phyloP scores from a whole-genome alignment of 345 rosid genomes.

The Ricinus communis region DNA sequence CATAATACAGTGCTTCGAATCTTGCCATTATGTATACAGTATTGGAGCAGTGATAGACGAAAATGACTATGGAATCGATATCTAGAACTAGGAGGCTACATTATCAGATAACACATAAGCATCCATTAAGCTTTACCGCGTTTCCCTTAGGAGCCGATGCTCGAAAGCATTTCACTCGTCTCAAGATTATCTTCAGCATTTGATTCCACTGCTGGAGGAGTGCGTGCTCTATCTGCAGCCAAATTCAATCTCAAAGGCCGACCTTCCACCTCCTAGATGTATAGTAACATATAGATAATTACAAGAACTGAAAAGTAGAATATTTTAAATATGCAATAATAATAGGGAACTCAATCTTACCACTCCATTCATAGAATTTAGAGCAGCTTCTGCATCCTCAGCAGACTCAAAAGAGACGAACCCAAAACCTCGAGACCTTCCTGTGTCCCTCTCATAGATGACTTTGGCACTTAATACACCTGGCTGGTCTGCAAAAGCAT shows the following conservation, averaged over 20 bases:
- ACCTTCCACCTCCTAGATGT: slow-evolving; percentile 83
- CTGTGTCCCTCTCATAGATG: slow-evolving; percentile 60
- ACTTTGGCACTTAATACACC: slow-evolving; percentile 85
- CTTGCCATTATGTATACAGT: slow-evolving; percentile 3
- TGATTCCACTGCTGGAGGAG: slow-evolving; percentile 26
- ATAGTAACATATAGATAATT: neutral
- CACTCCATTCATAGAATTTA: slow-evolving; percentile 69
- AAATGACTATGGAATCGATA: neutral
- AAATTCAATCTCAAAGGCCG: slow-evolving; percentile 71
- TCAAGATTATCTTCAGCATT: slow-evolving; percentile 33
- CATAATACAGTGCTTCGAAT: too few relatives aligned
- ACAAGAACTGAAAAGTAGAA: slow-evolving; percentile 1
- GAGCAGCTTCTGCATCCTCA: slow-evolving; percentile 57
- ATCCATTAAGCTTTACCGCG: neutral
- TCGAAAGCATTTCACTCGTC: slow-evolving; percentile 51
- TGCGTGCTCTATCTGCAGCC: slow-evolving; percentile 55
- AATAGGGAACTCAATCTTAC: slow-evolving; percentile 40
- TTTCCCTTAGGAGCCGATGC: slow-evolving; percentile 40
- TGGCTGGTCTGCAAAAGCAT: slow-evolving; percentile 66
- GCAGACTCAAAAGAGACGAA: slow-evolving; percentile 75
- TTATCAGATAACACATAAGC: slow-evolving; percentile 8
- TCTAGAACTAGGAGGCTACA: neutral
- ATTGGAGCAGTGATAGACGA: neutral
- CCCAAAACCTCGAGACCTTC: slow-evolving; percentile 88
- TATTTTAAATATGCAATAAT: neutral